A percentile compares a stretch with the other conserved stretches of the same genome.
Evolutionary conservation across 352 stramenopile genomes (phyloP).

Genomic region (Phytophthora syringae): DNA sequence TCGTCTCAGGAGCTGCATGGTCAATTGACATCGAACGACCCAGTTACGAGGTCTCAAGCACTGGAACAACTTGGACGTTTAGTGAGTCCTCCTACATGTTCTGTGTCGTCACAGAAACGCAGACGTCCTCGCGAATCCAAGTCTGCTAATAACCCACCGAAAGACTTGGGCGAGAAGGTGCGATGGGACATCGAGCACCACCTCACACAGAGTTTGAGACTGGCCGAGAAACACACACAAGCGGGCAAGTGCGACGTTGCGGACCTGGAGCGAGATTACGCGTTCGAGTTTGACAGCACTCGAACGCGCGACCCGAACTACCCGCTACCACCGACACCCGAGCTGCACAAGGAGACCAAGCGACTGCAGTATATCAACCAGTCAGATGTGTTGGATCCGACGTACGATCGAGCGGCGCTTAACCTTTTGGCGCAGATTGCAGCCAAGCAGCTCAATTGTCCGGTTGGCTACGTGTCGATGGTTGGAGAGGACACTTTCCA

Average conservation of each 20-base stretch:
- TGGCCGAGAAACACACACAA: slow-evolving; percentile 25
- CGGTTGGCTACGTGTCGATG: slow-evolving; percentile 57
- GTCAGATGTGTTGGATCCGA: slow-evolving; percentile 40
- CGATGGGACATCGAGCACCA: slow-evolving; percentile 38
- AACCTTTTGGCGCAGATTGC: slow-evolving; percentile 53
- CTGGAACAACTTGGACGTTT: slow-evolving; percentile 40
- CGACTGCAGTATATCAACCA: slow-evolving; percentile 43
- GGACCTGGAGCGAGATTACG: slow-evolving; percentile 43
- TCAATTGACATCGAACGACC: slow-evolving; percentile 39
- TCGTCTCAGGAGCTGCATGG: slow-evolving; percentile 20
- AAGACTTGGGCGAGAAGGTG: slow-evolving; percentile 30
- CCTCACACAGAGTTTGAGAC: slow-evolving; percentile 35
- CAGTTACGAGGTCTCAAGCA: slow-evolving; percentile 31
- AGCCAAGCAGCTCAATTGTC: slow-evolving; percentile 50
- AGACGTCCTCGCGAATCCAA: slow-evolving; percentile 5
- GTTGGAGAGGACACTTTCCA: slow-evolving; percentile 49
- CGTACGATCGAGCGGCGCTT: slow-evolving; percentile 52
- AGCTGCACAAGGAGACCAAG: neutral
- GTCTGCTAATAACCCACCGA: slow-evolving; percentile 1
- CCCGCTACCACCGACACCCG: slow-evolving; percentile 42
- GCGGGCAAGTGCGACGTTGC: slow-evolving; percentile 20
- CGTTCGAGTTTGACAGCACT: slow-evolving; percentile 36
- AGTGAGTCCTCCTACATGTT: slow-evolving; percentile 13
- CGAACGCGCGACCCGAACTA: slow-evolving; percentile 33
- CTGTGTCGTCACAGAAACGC: slow-evolving; percentile 2